Evolutionary conservation across 345 rosid species (phyloP).

Genomic region (Salix purpurea): DNA sequence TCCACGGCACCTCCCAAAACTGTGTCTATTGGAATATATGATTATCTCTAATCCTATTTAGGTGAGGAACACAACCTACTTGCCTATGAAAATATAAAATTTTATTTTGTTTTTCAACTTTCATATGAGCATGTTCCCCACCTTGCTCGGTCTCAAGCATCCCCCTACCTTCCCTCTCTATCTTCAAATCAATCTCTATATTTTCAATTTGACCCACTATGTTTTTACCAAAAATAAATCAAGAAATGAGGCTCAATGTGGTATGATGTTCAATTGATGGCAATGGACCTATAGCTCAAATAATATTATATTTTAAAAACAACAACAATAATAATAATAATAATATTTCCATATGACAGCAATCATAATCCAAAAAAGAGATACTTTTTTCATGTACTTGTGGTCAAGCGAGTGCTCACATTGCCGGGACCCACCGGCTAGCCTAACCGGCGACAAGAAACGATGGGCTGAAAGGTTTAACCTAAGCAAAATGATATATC

Average conservation of each 20-base stretch:
- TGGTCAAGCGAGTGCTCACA: slow-evolving; percentile 46
- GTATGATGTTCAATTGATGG: not conserved
- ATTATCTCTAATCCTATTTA: slow-evolving; percentile 15
- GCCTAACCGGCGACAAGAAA: slow-evolving; percentile 41
- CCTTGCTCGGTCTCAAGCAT: slow-evolving; percentile 41
- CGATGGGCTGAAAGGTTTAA: slow-evolving; percentile 54
- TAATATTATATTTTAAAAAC: not conserved
- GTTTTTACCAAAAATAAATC: not conserved
- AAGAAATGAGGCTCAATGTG: slow-evolving; percentile 4
- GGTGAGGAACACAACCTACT: slow-evolving; percentile 41
- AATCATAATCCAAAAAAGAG: slow-evolving; percentile 41
- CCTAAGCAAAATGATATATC: slow-evolving; percentile 29
- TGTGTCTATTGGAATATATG: slow-evolving; percentile 29
- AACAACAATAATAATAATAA: too few relatives aligned
- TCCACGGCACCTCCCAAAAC: slow-evolving; percentile 36
- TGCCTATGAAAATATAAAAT: slow-evolving; percentile 14
- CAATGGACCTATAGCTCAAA: not conserved
- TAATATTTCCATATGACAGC: slow-evolving; percentile 29
- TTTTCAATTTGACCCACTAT: slow-evolving; percentile 12
- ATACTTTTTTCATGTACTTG: slow-evolving; percentile 28
- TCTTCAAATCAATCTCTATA: slow-evolving; percentile 9
- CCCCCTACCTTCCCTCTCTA: slow-evolving; percentile 13
- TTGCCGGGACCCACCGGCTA: slow-evolving; percentile 32
- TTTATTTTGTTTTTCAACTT: slow-evolving; percentile 36
- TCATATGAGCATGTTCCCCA: slow-evolving; percentile 72